Evolutionary conservation across 2,329 filamentous ascomycete species (phyloP).

Genomic region (Raffaelea ambrosiae): DNA sequence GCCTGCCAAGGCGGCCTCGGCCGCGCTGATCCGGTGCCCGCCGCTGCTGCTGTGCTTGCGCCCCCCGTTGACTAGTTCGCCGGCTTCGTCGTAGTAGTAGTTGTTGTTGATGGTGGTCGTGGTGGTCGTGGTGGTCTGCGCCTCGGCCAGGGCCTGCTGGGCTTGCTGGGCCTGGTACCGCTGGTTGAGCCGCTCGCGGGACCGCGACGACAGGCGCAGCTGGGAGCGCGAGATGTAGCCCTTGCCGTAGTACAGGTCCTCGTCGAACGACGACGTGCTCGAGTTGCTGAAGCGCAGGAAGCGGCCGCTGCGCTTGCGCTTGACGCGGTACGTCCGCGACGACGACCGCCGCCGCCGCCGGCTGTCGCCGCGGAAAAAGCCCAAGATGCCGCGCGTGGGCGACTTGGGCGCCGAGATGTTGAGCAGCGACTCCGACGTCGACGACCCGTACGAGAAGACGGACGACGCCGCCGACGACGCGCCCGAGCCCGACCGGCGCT

Average conservation of each 20-base stretch:
- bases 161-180: background rate
- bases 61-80: background rate
- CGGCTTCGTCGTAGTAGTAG: background rate
- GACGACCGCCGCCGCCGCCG: slow-evolving; percentile 14
- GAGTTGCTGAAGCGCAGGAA: slow-evolving; percentile 42
- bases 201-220: background rate
- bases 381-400: slow-evolving; percentile 21
- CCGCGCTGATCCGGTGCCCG: background rate
- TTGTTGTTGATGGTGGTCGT: background rate
- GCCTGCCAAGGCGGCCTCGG: slow-evolving; percentile 3
- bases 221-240: slow-evolving; percentile 28
- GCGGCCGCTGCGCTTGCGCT: slow-evolving; percentile 24
- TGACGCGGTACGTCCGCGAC: slow-evolving; percentile 8
- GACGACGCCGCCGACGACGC: slow-evolving; percentile 17
- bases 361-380: slow-evolving; percentile 24
- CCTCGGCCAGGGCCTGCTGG: background rate
- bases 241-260: slow-evolving; percentile 47
- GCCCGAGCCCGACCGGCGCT: background rate
- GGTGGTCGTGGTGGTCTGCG: background rate
- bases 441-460: slow-evolving; percentile 20
- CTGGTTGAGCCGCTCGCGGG: slow-evolving; percentile 4
- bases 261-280: slow-evolving; percentile 47
- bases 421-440: slow-evolving; percentile 23
- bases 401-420: slow-evolving; percentile 24
- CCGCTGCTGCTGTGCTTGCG: slow-evolving; percentile 5